These are phyloP conservation scores for Cystoderma amianthinum DNA, from an alignment of 768 basidiomycete genomes.

Conservation along the genomic window DNA sequence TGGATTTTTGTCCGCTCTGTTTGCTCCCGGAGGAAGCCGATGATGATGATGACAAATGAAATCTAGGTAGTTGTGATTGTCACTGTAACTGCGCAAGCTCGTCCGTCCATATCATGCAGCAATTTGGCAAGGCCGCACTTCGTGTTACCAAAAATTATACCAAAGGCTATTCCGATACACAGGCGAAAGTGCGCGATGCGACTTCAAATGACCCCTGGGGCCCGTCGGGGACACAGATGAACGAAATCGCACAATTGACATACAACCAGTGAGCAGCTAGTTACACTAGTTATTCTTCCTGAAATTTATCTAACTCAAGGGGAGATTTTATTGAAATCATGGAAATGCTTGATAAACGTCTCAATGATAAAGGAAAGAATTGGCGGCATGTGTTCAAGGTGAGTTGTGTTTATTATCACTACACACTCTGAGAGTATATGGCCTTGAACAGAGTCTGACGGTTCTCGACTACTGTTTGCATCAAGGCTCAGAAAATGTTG, in stretches of 20 bases:
- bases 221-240: constrained; percentile 97
- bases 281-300: background rate
- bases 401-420: constrained; percentile 11
- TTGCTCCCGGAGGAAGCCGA: background rate
- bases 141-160: constrained; percentile 94
- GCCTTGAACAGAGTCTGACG: constrained; percentile 87
- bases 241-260: constrained; percentile 94
- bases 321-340: constrained; percentile 98
- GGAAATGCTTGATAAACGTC: constrained; percentile 98
- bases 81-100: background rate
- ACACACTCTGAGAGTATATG: no score
- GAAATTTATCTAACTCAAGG: constrained; percentile 24
- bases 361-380: constrained; percentile 99
- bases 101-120: constrained; percentile 45
- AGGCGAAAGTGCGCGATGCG: constrained; percentile 93
- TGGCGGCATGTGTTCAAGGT: constrained; percentile 99
- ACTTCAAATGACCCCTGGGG: constrained; percentile 99
- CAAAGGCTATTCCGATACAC: constrained; percentile 91
- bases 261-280: constrained; percentile 73
- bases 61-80: background rate
- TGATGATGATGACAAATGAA: no score
- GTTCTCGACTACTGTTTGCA: constrained; percentile 95
- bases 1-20: background rate
- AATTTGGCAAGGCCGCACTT: constrained; percentile 79
- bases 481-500: constrained; percentile 95